A percentile compares a stretch with the other conserved stretches of the same genome.
phyloP scores from a whole-genome alignment of 1,284 basidiomycete genomes.

The Trichosporon sp. region DNA sequence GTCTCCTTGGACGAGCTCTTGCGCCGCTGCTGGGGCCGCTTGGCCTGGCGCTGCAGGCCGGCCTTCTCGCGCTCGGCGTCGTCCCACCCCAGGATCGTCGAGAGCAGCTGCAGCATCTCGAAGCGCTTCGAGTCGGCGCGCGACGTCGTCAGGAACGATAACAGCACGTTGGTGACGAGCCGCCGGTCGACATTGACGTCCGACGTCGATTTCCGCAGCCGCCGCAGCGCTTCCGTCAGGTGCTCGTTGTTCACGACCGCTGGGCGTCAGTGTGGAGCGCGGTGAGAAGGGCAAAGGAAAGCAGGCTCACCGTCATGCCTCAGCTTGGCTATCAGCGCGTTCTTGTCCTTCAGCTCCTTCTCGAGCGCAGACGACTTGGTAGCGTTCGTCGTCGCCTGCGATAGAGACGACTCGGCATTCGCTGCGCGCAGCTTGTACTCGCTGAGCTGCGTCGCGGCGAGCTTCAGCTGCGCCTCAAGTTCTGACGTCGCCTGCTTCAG shows the following conservation, averaged over 20 bases:
- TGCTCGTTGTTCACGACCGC: conserved; percentile 97
- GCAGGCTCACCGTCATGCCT: conserved; percentile 77
- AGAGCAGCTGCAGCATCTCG: conserved; percentile 87
- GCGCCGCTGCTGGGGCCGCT: conserved; percentile 59
- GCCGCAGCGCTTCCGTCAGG: conserved; percentile 90
- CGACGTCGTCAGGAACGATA: conserved; percentile 87
- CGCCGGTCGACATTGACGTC: conserved; percentile 86
- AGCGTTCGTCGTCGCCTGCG: conserved; percentile 65
- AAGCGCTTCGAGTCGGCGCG: conserved; percentile 90
- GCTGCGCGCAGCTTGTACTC: conserved; percentile 81
- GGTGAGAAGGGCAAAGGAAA: background rate
- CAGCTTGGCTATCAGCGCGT: conserved; percentile 81
- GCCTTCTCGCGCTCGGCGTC: conserved; percentile 87
- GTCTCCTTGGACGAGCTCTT: conserved; percentile 57
- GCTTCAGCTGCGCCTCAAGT: conserved; percentile 67
- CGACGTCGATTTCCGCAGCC: conserved; percentile 76
- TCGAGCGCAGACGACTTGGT: conserved; percentile 67
- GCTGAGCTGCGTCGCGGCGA: conserved; percentile 67
- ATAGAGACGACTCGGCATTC: conserved; percentile 70
- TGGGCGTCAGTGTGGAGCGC: conserved; percentile 52
- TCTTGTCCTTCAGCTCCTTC: conserved; percentile 91
- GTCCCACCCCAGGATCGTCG: conserved; percentile 83
- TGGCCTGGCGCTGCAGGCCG: conserved; percentile 63
- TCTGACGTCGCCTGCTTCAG: conserved; percentile 70
- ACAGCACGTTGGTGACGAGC: conserved; percentile 88